Conservation (phyloP, 768 basidiomycete genomes). For the Fomitopsis serialis region DNA sequence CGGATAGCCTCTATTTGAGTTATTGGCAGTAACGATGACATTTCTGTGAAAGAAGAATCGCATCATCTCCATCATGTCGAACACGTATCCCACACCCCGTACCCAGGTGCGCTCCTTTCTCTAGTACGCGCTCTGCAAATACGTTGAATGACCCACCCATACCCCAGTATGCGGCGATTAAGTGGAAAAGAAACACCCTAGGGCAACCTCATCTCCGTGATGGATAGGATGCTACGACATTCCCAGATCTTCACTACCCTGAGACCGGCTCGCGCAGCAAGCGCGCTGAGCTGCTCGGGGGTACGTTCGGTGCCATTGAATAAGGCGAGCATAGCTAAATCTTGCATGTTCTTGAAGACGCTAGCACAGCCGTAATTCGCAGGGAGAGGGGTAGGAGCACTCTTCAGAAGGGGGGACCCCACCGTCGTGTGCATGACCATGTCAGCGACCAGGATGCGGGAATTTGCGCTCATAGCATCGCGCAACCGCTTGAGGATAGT, state of each 20-base stretch:
- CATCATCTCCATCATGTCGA: too few species aligned
- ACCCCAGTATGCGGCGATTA: background rate
- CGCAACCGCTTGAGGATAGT: slow-evolving; percentile 5
- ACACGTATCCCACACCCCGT: too few species aligned
- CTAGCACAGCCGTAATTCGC: slow-evolving; percentile 9
- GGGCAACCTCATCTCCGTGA: slow-evolving; percentile 7
- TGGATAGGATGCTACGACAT: slow-evolving; percentile 1
- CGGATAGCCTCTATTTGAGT: too few species aligned
- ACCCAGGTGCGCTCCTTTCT: too few species aligned
- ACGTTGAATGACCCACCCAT: background rate
- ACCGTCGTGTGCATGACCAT: slow-evolving; percentile 2
- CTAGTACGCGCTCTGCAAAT: background rate
- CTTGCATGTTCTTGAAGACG: slow-evolving; percentile 3
- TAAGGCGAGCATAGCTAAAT: slow-evolving; percentile 11
- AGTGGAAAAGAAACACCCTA: background rate
- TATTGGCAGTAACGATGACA: too few species aligned
- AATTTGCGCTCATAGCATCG: slow-evolving; percentile 1
- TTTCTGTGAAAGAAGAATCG: too few species aligned
- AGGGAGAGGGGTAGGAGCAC: slow-evolving; percentile 8
- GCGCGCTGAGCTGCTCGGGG: slow-evolving; percentile 2
- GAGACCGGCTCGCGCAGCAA: slow-evolving; percentile 8
- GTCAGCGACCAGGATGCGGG: slow-evolving; percentile 6
- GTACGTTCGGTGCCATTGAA: slow-evolving; percentile 9
- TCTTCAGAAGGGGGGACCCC: slow-evolving; percentile 1
- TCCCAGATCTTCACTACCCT: slow-evolving; percentile 8